Evolutionary conservation across 1,139 yeast genomes (phyloP).

Genomic region (Debaryomycetaceae sp.): DNA sequence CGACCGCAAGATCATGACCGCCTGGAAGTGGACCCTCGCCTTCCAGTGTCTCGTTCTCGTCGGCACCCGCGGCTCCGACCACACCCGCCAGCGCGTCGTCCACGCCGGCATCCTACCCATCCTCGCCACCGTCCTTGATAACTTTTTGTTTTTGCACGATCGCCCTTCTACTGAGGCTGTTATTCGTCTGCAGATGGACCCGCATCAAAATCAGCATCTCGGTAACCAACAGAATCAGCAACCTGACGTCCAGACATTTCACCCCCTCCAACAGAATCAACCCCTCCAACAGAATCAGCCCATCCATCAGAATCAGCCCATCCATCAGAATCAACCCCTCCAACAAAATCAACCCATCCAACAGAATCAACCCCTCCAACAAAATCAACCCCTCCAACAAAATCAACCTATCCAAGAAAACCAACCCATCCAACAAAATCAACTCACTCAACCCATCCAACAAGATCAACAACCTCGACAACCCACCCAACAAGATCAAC

Average conservation of each 20-base stretch:
- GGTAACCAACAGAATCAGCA: conserved; percentile 1
- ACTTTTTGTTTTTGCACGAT: conserved; percentile 46
- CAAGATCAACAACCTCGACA: conserved; percentile 1
- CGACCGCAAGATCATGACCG: conserved; percentile 48
- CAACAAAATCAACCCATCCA: conserved; percentile 4
- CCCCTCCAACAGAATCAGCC: neutral
- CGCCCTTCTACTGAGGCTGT: conserved; percentile 25
- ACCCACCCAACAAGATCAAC: neutral
- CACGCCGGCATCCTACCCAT: conserved; percentile 88
- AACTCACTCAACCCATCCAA: neutral
- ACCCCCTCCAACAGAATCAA: neutral
- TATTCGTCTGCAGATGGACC: no score
- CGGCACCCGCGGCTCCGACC: conserved; percentile 89
- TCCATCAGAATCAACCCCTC: no score
- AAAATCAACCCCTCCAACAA: neutral
- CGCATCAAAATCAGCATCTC: conserved; percentile 4
- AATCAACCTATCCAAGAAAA: neutral
- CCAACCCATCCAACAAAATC: neutral
- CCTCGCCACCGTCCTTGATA: conserved; percentile 84
- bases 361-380: neutral
- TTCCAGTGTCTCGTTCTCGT: conserved; percentile 84
- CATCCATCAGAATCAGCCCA: neutral
- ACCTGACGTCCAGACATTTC: neutral
- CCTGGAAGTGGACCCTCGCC: conserved; percentile 96
- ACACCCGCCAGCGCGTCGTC: conserved; percentile 74